Percentiles rank a stretch among this genome's conserved stretches.
Evolutionary conservation across 495 filamentous ascomycete genomes (phyloP).

Genomic region (Aspergillus egyptiacus): DNA sequence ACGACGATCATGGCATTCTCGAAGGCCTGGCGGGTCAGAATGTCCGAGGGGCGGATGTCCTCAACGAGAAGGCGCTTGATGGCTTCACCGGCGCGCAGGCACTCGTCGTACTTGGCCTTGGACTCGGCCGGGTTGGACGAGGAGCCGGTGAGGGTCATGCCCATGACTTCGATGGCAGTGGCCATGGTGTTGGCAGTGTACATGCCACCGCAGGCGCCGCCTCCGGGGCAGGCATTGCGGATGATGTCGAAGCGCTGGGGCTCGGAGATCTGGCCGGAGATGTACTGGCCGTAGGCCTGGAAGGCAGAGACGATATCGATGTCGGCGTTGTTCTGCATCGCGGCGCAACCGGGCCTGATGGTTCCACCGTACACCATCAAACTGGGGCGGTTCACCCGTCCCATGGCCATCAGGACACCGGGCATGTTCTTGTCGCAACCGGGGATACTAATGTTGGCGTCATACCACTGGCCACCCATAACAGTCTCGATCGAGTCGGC

Average conservation of each 20-base stretch:
- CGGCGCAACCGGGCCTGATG: slow-evolving; percentile 83
- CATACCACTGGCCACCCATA: slow-evolving; percentile 99
- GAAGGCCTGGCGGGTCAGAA: slow-evolving; percentile 85
- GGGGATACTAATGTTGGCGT: slow-evolving; percentile 96
- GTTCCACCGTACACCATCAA: slow-evolving; percentile 97
- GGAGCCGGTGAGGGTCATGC: slow-evolving; percentile 90
- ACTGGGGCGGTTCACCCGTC: slow-evolving; percentile 83
- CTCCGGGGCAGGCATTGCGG: slow-evolving; percentile 85
- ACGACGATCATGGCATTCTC: slow-evolving; percentile 96
- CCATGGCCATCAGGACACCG: slow-evolving; percentile 97
- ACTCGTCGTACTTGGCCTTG: slow-evolving; percentile 78
- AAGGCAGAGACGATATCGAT: slow-evolving; percentile 97
- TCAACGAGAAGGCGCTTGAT: slow-evolving; percentile 81
- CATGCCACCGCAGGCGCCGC: slow-evolving; percentile 96
- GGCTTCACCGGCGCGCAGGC: slow-evolving; percentile 73
- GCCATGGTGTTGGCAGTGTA: slow-evolving; percentile 99
- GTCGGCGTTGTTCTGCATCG: slow-evolving; percentile 62
- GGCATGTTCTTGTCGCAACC: slow-evolving; percentile 99
- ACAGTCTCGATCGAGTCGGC: slow-evolving; percentile 98
- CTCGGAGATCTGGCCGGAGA: slow-evolving; percentile 86
- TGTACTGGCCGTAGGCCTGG: slow-evolving; percentile 94
- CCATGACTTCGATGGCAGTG: slow-evolving; percentile 91
- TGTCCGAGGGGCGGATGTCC: slow-evolving; percentile 83
- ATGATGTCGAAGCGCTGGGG: slow-evolving; percentile 91
- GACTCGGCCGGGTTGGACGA: slow-evolving; percentile 90